Evolutionary conservation across 129 eudicot species (phyloP).

Genomic region (Pittosporum tobira): DNA sequence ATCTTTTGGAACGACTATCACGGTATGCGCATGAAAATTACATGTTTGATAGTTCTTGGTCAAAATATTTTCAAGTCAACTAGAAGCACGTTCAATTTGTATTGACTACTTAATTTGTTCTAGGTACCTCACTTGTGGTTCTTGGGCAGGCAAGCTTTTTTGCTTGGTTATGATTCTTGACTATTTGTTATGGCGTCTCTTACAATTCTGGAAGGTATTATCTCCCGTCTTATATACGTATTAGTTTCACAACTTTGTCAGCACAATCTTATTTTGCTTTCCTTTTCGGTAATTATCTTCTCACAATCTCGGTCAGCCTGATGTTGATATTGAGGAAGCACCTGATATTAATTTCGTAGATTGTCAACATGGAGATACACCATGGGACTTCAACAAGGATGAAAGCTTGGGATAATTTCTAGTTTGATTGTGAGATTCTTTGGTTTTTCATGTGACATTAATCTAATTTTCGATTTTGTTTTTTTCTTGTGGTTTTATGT

Average conservation of each 20-base stretch:
- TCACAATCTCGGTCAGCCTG: conserved; percentile 30
- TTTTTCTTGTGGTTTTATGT: too few species aligned
- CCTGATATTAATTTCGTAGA: conserved; percentile 27
- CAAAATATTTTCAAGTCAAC: background rate
- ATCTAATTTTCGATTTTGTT: too few species aligned
- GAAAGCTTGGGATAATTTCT: conserved; percentile 1
- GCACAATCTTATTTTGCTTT: background rate
- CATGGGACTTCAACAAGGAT: background rate
- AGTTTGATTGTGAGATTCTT: background rate
- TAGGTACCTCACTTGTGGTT: conserved; percentile 94
- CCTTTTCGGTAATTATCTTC: background rate
- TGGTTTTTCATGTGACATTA: too few species aligned
- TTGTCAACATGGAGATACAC: conserved; percentile 16
- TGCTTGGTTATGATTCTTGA: conserved; percentile 88
- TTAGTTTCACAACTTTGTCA: background rate
- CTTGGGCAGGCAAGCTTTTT: conserved; percentile 97
- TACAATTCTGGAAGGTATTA: conserved; percentile 73
- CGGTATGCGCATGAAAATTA: conserved; percentile 39
- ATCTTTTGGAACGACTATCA: conserved; percentile 76
- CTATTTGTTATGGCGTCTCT: conserved; percentile 68
- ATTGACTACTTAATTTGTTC: conserved; percentile 2
- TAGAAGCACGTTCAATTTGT: background rate
- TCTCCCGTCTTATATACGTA: background rate
- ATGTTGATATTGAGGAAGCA: conserved; percentile 43
- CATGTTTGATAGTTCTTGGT: conserved; percentile 4